Percentiles rank a stretch among this genome's conserved stretches.
Evolutionary conservation across 1,284 basidiomycete species (phyloP).

Genomic region (Fomitopsis pinicola): DNA sequence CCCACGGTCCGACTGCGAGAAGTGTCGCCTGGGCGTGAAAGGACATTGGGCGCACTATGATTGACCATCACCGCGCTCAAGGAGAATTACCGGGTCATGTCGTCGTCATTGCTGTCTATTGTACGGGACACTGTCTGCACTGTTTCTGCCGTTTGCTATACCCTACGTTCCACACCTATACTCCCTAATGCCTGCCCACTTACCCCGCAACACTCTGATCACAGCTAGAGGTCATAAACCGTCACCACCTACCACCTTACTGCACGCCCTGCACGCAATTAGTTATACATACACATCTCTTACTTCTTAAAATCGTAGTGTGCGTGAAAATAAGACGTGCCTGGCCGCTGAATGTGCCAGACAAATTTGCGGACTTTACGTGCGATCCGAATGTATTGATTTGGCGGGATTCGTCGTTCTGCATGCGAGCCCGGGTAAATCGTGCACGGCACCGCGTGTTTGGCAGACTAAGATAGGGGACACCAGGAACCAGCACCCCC

Average conservation of each 20-base stretch:
- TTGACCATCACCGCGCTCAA: slow-evolving; percentile 23
- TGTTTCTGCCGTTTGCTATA: neutral
- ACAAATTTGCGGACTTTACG: neutral
- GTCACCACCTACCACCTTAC: neutral
- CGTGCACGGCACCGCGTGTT: neutral
- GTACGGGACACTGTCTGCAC: neutral
- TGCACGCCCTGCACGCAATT: neutral
- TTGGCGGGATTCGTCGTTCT: neutral
- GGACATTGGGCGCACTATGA: slow-evolving; percentile 71
- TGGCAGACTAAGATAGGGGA: no score
- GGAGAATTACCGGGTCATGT: neutral
- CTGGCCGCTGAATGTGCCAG: neutral
- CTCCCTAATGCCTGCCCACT: neutral
- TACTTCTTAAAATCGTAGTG: neutral
- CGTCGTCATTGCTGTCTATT: neutral
- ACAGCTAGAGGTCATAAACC: neutral
- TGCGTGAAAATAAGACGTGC: neutral
- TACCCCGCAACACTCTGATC: neutral
- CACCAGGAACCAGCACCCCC: no score
- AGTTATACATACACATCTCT: neutral
- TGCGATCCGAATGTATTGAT: neutral
- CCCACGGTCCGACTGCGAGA: slow-evolving; percentile 66
- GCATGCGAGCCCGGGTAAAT: neutral
- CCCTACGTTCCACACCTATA: neutral
- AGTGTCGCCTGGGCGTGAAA: slow-evolving; percentile 61